A percentile compares a stretch with the other conserved stretches of the same genome.
phyloP scores from a whole-genome alignment of 2,329 filamentous ascomycete genomes.

The Pezicula radicicola region DNA sequence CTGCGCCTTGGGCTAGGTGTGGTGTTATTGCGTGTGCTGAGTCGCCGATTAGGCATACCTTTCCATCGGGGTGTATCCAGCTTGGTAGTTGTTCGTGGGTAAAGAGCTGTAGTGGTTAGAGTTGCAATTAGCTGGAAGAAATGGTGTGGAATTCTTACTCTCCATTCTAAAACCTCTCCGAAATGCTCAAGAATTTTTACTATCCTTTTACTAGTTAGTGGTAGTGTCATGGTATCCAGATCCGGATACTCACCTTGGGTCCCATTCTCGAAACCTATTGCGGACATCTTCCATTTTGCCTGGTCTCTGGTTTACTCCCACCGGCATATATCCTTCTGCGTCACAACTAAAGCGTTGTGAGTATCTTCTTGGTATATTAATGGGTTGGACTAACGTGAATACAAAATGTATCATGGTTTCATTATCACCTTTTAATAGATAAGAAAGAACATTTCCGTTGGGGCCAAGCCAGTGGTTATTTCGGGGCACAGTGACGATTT shows the following conservation, averaged over 20 bases:
- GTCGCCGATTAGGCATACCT: conserved; percentile 37
- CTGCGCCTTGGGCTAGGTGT: conserved; percentile 41
- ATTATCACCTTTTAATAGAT: conserved; percentile 13
- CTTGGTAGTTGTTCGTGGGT: conserved; percentile 10
- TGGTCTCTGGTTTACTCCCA: conserved; percentile 10
- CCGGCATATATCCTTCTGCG: conserved; percentile 14
- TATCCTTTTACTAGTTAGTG: conserved; percentile 36
- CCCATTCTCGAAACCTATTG: conserved; percentile 23
- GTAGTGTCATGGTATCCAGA: conserved; percentile 26
- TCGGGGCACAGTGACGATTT: conserved; percentile 33
- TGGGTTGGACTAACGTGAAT: conserved; percentile 10
- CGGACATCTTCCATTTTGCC: conserved; percentile 10
- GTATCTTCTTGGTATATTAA: neutral
- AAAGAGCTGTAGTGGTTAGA: conserved; percentile 8
- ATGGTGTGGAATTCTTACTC: conserved; percentile 26
- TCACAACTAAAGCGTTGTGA: conserved; percentile 3
- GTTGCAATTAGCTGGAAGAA: neutral
- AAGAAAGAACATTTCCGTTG: conserved; percentile 15
- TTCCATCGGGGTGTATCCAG: conserved; percentile 18
- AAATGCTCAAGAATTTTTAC: conserved; percentile 36
- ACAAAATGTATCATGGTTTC: conserved; percentile 15
- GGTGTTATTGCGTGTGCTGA: conserved; percentile 42
- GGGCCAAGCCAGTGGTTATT: conserved; percentile 41
- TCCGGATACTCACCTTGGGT: conserved; percentile 41
- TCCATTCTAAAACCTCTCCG: conserved; percentile 37